A percentile compares a stretch with the other conserved stretches of the same genome.
Evolutionary conservation across 805 yeast genomes (phyloP).

Genomic region (Scheffersomyces coipomensis): DNA sequence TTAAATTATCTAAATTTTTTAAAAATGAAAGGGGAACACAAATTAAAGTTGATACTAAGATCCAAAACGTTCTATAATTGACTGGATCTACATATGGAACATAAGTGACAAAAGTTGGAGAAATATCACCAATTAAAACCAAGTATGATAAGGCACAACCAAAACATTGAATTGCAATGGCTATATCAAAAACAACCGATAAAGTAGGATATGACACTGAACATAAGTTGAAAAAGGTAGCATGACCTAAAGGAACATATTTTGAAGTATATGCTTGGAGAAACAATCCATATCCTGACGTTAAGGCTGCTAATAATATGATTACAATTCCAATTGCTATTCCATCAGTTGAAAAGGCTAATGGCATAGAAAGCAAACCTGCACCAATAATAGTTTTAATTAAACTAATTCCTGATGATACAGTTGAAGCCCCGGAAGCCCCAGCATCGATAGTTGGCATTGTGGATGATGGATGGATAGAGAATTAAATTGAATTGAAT

Average conservation of each 20-base stretch:
- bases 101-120: slow-evolving; percentile 53
- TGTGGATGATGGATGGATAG: too few species aligned
- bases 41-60: slow-evolving; percentile 43
- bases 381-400: slow-evolving; percentile 81
- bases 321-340: slow-evolving; percentile 54
- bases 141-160: slow-evolving; percentile 69
- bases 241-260: slow-evolving; percentile 55
- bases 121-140: slow-evolving; percentile 68
- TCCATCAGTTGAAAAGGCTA: slow-evolving; percentile 69
- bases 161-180: slow-evolving; percentile 69
- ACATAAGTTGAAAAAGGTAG: slow-evolving; percentile 72
- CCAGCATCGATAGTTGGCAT: slow-evolving; percentile 19
- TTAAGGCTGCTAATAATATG: slow-evolving; percentile 58
- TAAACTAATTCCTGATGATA: slow-evolving; percentile 64
- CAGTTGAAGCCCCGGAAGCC: slow-evolving; percentile 55
- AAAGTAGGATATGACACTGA: slow-evolving; percentile 59
- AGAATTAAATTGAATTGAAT: too few species aligned
- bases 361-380: slow-evolving; percentile 75
- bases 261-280: slow-evolving; percentile 60
- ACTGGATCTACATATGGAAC: slow-evolving; percentile 18
- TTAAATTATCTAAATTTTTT: slow-evolving; percentile 75
- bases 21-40: slow-evolving; percentile 69
- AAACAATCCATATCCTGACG: slow-evolving; percentile 68
- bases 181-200: slow-evolving; percentile 61
- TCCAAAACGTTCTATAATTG: slow-evolving; percentile 55